Conservation (phyloP, 2,329 filamentous ascomycete genomes). For the Fusarium miscanthi region DNA sequence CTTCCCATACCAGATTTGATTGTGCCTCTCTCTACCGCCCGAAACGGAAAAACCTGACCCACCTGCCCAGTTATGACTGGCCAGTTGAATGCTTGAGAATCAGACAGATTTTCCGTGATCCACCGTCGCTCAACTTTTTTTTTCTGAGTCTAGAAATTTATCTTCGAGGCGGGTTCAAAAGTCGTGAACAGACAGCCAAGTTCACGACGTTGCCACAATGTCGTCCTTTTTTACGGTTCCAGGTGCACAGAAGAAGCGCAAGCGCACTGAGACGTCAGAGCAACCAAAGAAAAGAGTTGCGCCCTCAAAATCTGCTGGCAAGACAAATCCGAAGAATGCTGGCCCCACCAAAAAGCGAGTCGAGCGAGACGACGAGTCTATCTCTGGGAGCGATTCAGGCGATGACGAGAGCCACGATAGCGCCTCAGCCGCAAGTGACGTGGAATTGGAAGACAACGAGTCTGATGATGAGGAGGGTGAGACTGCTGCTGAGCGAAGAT, state of each 20-base stretch:
- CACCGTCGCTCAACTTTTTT: constrained; percentile 55
- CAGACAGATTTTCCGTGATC: constrained; percentile 40
- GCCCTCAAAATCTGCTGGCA: constrained; percentile 57
- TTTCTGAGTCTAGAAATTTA: constrained; percentile 48
- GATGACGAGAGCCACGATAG: constrained; percentile 64
- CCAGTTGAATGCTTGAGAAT: neutral
- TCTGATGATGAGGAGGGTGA: constrained; percentile 85
- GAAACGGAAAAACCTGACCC: constrained; percentile 49
- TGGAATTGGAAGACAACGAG: constrained; percentile 56
- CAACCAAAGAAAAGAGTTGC: constrained; percentile 70
- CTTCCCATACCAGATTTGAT: constrained; percentile 37
- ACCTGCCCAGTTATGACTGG: constrained; percentile 41
- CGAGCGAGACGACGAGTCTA: constrained; percentile 74
- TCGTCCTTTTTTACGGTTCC: constrained; percentile 96
- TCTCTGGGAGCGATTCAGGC: constrained; percentile 84
- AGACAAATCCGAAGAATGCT: constrained; percentile 55
- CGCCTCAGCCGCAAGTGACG: constrained; percentile 58
- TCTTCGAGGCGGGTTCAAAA: constrained; percentile 45
- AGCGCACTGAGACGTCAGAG: constrained; percentile 70
- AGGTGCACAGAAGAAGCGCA: constrained; percentile 89
- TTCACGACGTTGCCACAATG: constrained; percentile 64
- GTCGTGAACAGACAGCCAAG: constrained; percentile 44
- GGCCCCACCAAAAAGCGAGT: constrained; percentile 58
- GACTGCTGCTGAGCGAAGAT: constrained; percentile 87
- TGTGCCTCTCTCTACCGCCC: constrained; percentile 51